A percentile compares a stretch with the other conserved stretches of the same genome.
Conservation (phyloP, 306 rosid species). For the Datisca glomerata region DNA sequence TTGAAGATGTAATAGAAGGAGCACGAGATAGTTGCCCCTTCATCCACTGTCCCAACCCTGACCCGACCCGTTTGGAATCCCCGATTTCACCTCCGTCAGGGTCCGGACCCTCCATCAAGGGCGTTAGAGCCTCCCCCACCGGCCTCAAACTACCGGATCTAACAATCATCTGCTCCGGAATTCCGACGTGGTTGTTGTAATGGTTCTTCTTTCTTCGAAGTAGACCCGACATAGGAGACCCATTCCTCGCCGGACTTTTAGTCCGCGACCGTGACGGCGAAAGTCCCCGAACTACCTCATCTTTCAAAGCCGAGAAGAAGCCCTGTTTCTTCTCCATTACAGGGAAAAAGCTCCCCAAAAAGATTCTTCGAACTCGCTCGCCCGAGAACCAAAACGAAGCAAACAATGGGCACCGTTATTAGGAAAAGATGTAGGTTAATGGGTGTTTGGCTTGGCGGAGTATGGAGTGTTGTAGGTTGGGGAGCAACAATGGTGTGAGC, state of each 20-base stretch:
- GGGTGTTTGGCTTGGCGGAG: background rate
- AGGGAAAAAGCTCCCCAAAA: background rate
- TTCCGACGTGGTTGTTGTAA: background rate
- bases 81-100: constrained; percentile 43
- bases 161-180: constrained; percentile 22
- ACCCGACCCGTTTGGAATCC: constrained; percentile 49
- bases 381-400: background rate
- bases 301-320: constrained; percentile 76
- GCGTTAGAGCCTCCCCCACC: constrained; percentile 48
- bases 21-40: constrained; percentile 65
- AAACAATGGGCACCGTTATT: background rate
- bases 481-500: too few relatives aligned
- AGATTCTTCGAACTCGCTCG: background rate
- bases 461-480: background rate
- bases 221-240: constrained; percentile 49
- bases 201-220: constrained; percentile 37
- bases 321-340: constrained; percentile 76
- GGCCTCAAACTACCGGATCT: constrained; percentile 79
- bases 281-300: constrained; percentile 77
- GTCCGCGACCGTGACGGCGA: constrained; percentile 75
- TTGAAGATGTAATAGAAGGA: constrained; percentile 34
- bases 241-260: constrained; percentile 45
- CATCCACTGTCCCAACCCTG: constrained; percentile 83
- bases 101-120: constrained; percentile 80
- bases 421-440: background rate